A percentile compares a stretch with the other conserved stretches of the same genome.
Conservation (phyloP, 1,139 yeast species). For the Debaryomyces udenii region DNA sequence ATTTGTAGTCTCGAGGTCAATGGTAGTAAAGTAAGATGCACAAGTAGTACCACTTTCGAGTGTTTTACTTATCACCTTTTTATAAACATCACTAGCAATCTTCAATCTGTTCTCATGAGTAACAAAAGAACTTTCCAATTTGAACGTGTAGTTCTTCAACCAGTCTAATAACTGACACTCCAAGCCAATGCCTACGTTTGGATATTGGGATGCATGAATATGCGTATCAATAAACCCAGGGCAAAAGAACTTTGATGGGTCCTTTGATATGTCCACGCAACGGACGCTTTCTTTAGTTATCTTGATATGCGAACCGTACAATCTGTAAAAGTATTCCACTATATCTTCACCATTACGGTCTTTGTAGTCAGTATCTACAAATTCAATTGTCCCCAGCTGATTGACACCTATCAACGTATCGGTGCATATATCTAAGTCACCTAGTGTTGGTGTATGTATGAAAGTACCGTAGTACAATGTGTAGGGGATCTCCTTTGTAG, state of each 20-base stretch:
- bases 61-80: constrained; percentile 66
- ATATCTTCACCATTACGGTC: not conserved
- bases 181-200: constrained; percentile 91
- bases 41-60: constrained; percentile 84
- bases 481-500: constrained; percentile 25
- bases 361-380: constrained; percentile 22
- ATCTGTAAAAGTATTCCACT: constrained; percentile 6
- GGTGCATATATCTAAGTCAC: constrained; percentile 29
- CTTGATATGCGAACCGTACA: constrained; percentile 5
- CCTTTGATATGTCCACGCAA: constrained; percentile 32
- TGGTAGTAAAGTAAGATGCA: constrained; percentile 89
- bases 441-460: constrained; percentile 38
- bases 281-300: constrained; percentile 20
- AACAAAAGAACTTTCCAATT: constrained; percentile 62
- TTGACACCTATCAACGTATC: constrained; percentile 40
- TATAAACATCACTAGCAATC: constrained; percentile 63
- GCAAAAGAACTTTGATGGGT: constrained; percentile 58
- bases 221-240: constrained; percentile 97
- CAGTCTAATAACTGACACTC: constrained; percentile 85
- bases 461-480: constrained; percentile 42
- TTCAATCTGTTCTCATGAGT: constrained; percentile 37
- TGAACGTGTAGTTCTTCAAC: constrained; percentile 86
- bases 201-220: constrained; percentile 95
- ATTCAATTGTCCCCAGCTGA: constrained; percentile 35
- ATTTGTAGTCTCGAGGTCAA: constrained; percentile 75